Percentiles rank a stretch among this genome's conserved stretches.
These are phyloP conservation scores for Pleurotus citrinopileatus DNA, from an alignment of 768 basidiomycete genomes.

Conservation along the genomic window DNA sequence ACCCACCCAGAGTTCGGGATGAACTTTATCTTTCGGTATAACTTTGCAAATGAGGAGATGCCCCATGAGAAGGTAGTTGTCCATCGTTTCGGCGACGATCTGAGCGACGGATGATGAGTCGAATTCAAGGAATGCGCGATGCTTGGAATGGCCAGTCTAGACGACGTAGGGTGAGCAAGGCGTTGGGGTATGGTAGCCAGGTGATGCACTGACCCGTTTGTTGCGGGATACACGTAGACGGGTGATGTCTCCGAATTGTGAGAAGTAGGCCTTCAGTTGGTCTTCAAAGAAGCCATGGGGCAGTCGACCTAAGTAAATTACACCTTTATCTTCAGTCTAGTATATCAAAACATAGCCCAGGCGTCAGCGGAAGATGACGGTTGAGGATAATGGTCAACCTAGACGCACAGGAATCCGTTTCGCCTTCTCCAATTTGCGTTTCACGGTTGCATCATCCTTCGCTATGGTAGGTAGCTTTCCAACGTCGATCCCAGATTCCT, in stretches of 20 bases:
- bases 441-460: slow-evolving; percentile 83
- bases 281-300: slow-evolving; percentile 99
- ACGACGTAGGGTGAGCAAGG: neutral
- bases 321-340: slow-evolving; percentile 69
- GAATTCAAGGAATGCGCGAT: slow-evolving; percentile 97
- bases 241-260: slow-evolving; percentile 90
- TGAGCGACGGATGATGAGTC: slow-evolving; percentile 84
- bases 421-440: slow-evolving; percentile 57
- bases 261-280: slow-evolving; percentile 88
- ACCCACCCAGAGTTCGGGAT: slow-evolving; percentile 95
- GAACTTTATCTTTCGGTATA: slow-evolving; percentile 86
- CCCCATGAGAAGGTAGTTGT: slow-evolving; percentile 95
- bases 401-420: slow-evolving; percentile 63
- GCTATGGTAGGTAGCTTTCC: slow-evolving; percentile 78
- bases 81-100: slow-evolving; percentile 98
- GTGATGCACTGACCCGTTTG: slow-evolving; percentile 61
- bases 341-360: neutral
- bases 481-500: slow-evolving; percentile 58
- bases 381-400: neutral
- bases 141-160: slow-evolving; percentile 94
- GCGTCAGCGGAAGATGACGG: slow-evolving; percentile 5
- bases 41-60: slow-evolving; percentile 91
- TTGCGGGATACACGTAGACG: slow-evolving; percentile 90
- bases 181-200: neutral
- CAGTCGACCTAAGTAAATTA: slow-evolving; percentile 84